Evolutionary conservation across 495 filamentous ascomycete species (phyloP), one percentile per base, ranked within the genome.

Genomic region (Neurospora sp.): DNA sequence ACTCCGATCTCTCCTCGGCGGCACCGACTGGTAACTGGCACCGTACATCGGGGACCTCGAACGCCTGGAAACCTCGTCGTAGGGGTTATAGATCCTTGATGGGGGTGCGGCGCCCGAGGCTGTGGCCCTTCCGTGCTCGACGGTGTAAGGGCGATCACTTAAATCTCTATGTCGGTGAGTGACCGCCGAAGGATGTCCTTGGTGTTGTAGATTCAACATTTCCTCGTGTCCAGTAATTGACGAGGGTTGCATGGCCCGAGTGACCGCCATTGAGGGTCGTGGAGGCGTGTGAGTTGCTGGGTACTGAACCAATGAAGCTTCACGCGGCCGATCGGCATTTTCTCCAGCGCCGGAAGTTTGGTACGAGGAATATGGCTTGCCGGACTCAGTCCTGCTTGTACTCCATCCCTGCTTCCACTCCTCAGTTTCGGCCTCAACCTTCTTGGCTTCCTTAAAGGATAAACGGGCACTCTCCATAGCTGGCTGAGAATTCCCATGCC

Each of bases 1-100:
- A 27, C 61, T 70, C 18, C 76, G 68, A 6, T 73, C 66, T 70
- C 59, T 37, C 5, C 8, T 38, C 12, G 53, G 46, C 44, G 18
- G 7, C 31, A 35, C 70, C 53, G 69, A n/a, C 27, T 72, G 73
- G 42, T 68, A 72, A 41, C 73, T 46, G n/a, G 14, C 18, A 39
- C 48, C 73, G 40, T 71, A 72, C 42, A 37, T 14, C n/a, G 70
- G 72, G 1, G 41, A 70, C 53, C 68, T 59, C n/a, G 72, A 73
- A 37, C 68, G 12, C 27, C 53, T 66, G 7, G 7, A 3, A 16
- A 16, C 14, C 38, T 59, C 68, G 8, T 18, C 44, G 27, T 74
- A 42, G 1, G 31, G 38, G 27, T 69, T 44, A 22, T 59, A 72
- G 20, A 71, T 16, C 44, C 71, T 73, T 61, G 44, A 69, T 48